These are phyloP conservation scores for Halenospora varia DNA, from an alignment of 495 filamentous ascomycete species.

Conservation along the genomic window DNA sequence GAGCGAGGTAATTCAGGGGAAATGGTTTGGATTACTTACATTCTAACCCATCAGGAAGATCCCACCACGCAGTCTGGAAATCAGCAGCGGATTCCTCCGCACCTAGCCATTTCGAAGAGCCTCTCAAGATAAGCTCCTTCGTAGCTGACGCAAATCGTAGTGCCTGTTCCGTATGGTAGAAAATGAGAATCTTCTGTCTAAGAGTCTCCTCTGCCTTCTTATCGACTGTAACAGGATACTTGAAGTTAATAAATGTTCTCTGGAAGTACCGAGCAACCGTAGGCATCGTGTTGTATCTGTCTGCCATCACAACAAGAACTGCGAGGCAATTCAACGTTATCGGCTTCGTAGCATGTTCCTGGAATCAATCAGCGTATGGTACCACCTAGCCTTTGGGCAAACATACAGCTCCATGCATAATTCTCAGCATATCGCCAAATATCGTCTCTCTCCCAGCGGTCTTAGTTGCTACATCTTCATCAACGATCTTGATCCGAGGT, in stretches of 20 bases:
- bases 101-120: slow-evolving; percentile 59
- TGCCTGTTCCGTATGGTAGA: slow-evolving; percentile 52
- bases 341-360: slow-evolving; percentile 15
- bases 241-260: slow-evolving; percentile 29
- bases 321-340: slow-evolving; percentile 49
- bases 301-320: slow-evolving; percentile 61
- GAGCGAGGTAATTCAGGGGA: background rate
- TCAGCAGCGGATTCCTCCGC: slow-evolving; percentile 35
- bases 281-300: slow-evolving; percentile 55
- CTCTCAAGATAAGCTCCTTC: slow-evolving; percentile 58
- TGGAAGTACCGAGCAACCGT: slow-evolving; percentile 44
- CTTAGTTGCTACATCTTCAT: slow-evolving; percentile 55
- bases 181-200: slow-evolving; percentile 60
- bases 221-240: slow-evolving; percentile 39
- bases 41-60: slow-evolving; percentile 70
- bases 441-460: slow-evolving; percentile 43
- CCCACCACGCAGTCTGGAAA: slow-evolving; percentile 61
- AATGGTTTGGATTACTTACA: slow-evolving; percentile 37
- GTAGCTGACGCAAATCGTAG: slow-evolving; percentile 49
- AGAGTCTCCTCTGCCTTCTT: slow-evolving; percentile 46
- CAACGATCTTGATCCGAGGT: slow-evolving; percentile 49
- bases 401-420: slow-evolving; percentile 47
- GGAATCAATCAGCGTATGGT: slow-evolving; percentile 20
- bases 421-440: slow-evolving; percentile 51
- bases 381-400: background rate